Base-by-base conservation (phyloP, 2,329 filamentous ascomycete species). In the Aspergillus vadensis region DNA sequence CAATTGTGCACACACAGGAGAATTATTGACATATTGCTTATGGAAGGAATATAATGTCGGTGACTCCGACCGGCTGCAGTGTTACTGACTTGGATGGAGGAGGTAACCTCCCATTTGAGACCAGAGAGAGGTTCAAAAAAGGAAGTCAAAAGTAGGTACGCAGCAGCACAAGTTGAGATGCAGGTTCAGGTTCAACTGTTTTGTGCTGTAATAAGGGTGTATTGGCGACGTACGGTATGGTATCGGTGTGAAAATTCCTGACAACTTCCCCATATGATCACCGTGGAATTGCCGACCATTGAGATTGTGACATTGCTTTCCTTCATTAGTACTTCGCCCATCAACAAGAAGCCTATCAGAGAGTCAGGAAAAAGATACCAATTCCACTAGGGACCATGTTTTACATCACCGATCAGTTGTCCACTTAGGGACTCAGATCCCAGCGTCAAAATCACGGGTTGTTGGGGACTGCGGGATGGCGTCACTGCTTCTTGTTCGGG, bases 401-500 rank as follows among this genome's bases (percentile, higher is more conserved):
- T 66, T 63, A 57, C 61, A 58, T 63, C 57, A 59, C 38, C 12
- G 27, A 58, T 61, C 56, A 65, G 58, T 60, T 30, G 50, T 23
- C 30, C 27, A 27, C 49, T 47, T 59, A 48, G 48, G 41, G 51
- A 23, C 54, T 58, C 52, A 50, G 39, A 57, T 58, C 47, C 53
- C 55, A 53, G 44, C 53, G 55, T 48, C 54, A 59, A 61, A 55
- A 50, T 58, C 64, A 66, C 58, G 49, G 47, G 49, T 58, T 55
- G 57, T 55, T 58, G 49, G 53, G 43, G 55, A 44, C 64, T 66
- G 64, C 62, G 61, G 44, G 44, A 68, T 68, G 67, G 60, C 67
- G 66, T 69, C 66, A 69, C 60, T 52, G 63, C 54, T 67, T 44
- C 63, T 65, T 49, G 48, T 64, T 68, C 61, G 57, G 66, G 62